Evolutionary conservation across 352 stramenopile genomes (phyloP), one percentile per base, ranked within the genome.

Genomic region (Globisporangium polare): DNA sequence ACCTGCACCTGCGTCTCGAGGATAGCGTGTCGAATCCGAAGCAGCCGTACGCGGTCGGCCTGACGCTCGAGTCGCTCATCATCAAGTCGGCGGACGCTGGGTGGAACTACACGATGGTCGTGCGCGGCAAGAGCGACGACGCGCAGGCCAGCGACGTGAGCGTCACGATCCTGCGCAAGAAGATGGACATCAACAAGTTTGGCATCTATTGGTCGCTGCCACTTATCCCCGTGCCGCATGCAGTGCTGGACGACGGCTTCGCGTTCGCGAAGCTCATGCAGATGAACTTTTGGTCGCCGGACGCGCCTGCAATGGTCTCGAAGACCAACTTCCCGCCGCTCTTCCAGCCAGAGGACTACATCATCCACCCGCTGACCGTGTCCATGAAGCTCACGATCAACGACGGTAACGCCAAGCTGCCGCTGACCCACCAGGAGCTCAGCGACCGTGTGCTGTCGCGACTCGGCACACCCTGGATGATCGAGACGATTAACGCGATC

Each of bases 81-180:
- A 73, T 94, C 61, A 90, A 94, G 65, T 94, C 85, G 17, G 82
- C 83, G 0, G 85, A 94, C 46, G 83, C 81, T 54, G 69, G 74
- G 0, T 92, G 85, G 80, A 92, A 92, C 64, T 94, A 92, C 65
- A 94, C 81, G 0, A 88, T 91, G 82, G 78, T 88, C 39, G 76
- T 90, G 17, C 78, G 82, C 29, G 75, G 79, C 9, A 58, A 47
- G 15, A 57, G 59, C 22, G 26, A 57, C 41, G 60, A 65, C 31
- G 12, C 50, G 50, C 18, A 46, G 62, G 10, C 27, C 53, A 31
- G 42, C 60, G 35, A 42, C 12, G 45, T 27, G 18, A 43, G 41
- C 15, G 63, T 80, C 2, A 67, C 71, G 27, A 89, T 89, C 53
- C 68, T 94, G 31, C 63, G 85, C 27, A 94, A 92, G 58, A 91